A percentile compares a stretch with the other conserved stretches of the same genome.
These are phyloP conservation scores for Hypoxylon rubiginosum DNA, from an alignment of 2,329 filamentous ascomycete species.

Conservation along the genomic window DNA sequence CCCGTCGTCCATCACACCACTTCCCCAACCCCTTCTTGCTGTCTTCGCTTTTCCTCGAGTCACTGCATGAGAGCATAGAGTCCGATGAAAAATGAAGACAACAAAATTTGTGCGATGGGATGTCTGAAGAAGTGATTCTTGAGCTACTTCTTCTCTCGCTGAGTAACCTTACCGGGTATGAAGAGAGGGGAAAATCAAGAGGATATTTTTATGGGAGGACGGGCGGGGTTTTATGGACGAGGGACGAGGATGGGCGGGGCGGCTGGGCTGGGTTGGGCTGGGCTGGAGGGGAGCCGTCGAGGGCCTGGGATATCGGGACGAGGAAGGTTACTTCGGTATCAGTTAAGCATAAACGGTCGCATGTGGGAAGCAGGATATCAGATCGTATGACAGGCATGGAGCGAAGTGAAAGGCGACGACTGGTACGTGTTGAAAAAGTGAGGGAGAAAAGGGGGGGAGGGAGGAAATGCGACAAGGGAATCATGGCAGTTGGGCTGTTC, in stretches of 20 bases:
- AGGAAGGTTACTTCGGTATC: not conserved
- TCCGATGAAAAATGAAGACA: constrained; percentile 20
- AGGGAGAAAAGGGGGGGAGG: not conserved
- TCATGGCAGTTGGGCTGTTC: not conserved
- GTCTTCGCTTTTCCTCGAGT: constrained; percentile 13
- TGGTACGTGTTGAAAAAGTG: not conserved
- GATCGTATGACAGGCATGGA: not conserved
- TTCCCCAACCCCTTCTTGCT: not conserved
- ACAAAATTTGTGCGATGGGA: constrained; percentile 19
- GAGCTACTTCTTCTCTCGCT: constrained; percentile 26
- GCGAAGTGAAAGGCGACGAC: constrained; percentile 1
- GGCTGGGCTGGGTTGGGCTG: too few species aligned
- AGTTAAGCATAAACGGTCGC: not conserved
- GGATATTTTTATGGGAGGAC: not conserved
- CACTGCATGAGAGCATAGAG: constrained; percentile 7
- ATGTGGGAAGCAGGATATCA: not conserved
- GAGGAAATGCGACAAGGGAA: not conserved
- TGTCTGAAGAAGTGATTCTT: constrained; percentile 15
- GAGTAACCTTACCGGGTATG: not conserved
- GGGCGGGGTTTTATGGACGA: constrained; percentile 3
- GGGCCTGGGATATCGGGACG: not conserved
- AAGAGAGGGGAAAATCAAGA: not conserved
- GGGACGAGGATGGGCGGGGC: not conserved
- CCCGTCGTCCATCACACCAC: not conserved
- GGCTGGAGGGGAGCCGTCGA: not conserved